Conservation (phyloP, 2,329 filamentous ascomycete species). For the Fusarium pininemorale region DNA sequence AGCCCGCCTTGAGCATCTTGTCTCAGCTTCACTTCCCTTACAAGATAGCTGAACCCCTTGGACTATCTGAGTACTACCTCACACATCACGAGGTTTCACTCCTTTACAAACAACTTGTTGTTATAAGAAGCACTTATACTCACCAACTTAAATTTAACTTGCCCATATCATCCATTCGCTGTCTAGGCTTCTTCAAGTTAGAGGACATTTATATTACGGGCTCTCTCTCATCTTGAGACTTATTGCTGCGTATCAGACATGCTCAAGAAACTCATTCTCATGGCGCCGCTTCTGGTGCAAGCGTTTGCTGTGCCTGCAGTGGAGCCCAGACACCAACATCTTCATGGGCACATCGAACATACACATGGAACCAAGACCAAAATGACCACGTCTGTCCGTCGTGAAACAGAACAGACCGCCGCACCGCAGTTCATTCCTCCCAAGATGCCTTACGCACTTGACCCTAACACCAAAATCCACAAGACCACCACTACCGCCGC, state of each 20-base stretch:
- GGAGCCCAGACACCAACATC: conserved; percentile 24
- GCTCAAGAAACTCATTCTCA: conserved; percentile 35
- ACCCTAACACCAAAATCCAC: conserved; percentile 17
- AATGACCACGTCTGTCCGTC: conserved; percentile 10
- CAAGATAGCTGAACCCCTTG: conserved; percentile 7
- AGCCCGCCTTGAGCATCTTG: conserved; percentile 36
- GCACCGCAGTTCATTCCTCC: conserved; percentile 22
- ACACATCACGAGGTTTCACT: conserved; percentile 17
- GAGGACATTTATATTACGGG: neutral
- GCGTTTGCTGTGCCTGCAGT: conserved; percentile 36
- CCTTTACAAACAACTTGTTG: neutral
- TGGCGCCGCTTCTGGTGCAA: conserved; percentile 41
- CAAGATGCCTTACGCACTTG: conserved; percentile 22
- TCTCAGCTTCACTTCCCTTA: conserved; percentile 13
- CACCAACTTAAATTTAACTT: neutral
- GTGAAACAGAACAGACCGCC: conserved; percentile 7
- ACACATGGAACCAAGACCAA: conserved; percentile 16
- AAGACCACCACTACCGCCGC: conserved; percentile 4
- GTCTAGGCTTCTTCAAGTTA: neutral
- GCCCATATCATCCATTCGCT: conserved; percentile 1
- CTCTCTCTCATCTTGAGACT: neutral
- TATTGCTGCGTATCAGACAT: conserved; percentile 23
- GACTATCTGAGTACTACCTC: conserved; percentile 9
- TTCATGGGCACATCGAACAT: conserved; percentile 29
- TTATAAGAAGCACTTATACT: conserved; percentile 29